Evolutionary conservation across 1,284 basidiomycete genomes (phyloP).

Genomic region (Sparassis latifolia): DNA sequence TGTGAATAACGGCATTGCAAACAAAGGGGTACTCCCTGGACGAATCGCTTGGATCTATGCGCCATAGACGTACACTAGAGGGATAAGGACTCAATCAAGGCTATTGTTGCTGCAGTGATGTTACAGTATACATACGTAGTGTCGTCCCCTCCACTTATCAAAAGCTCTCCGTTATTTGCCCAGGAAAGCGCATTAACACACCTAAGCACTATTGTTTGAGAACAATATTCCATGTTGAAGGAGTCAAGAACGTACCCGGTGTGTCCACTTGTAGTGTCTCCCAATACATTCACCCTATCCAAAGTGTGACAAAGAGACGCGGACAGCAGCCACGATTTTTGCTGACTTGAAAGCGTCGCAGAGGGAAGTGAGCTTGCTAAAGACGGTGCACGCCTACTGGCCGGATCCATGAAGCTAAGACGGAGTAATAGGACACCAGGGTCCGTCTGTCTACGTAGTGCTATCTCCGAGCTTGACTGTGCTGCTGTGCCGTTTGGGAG

Average conservation of each 20-base stretch:
- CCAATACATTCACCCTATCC: conserved; percentile 60
- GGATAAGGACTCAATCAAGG: conserved; percentile 1
- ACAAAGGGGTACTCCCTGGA: conserved; percentile 49
- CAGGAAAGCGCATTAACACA: conserved; percentile 87
- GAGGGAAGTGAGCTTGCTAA: conserved; percentile 2
- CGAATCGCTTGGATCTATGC: conserved; percentile 36
- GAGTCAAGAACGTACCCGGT: conserved; percentile 40
- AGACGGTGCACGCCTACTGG: too few species aligned
- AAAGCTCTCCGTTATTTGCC: conserved; percentile 66
- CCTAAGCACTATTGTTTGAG: conserved; percentile 26
- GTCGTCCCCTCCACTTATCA: conserved; percentile 83
- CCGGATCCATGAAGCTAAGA: too few species aligned
- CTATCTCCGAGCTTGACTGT: too few species aligned
- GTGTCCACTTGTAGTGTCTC: conserved; percentile 49
- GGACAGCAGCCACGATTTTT: conserved; percentile 11
- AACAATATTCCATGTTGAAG: background rate
- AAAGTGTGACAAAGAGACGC: conserved; percentile 17
- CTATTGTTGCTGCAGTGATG: background rate
- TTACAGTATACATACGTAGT: conserved; percentile 50
- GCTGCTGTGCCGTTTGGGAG: too few species aligned
- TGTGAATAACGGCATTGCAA: conserved; percentile 59
- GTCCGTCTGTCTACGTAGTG: too few species aligned
- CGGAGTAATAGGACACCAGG: too few species aligned
- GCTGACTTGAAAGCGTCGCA: background rate
- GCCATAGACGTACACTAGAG: conserved; percentile 63